These are phyloP conservation scores for Aspergillus egyptiacus DNA, from an alignment of 495 filamentous ascomycete genomes.

Conservation along the genomic window DNA sequence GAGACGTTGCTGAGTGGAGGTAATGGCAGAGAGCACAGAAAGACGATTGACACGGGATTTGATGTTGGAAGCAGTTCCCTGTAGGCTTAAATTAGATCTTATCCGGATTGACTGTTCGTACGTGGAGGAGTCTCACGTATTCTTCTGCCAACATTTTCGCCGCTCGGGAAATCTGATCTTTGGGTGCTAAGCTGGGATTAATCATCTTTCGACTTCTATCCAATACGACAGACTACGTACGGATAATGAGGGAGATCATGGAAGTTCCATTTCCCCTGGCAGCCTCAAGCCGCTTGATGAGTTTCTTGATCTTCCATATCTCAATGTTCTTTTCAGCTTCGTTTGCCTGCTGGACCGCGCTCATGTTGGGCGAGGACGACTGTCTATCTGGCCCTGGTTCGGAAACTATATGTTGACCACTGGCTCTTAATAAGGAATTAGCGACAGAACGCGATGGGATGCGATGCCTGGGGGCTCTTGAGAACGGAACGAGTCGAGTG, in stretches of 20 bases:
- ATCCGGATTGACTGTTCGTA: conserved; percentile 3
- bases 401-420: conserved; percentile 12
- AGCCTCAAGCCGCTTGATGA: conserved; percentile 91
- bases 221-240: conserved; percentile 47
- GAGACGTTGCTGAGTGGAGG: conserved; percentile 95
- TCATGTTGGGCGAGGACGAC: conserved; percentile 65
- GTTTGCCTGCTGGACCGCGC: conserved; percentile 76
- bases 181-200: conserved; percentile 59
- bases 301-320: conserved; percentile 90
- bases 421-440: neutral
- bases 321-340: conserved; percentile 97
- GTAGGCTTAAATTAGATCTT: neutral
- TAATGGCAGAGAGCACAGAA: conserved; percentile 95
- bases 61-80: conserved; percentile 98
- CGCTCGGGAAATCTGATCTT: conserved; percentile 93
- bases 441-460: neutral
- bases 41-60: conserved; percentile 98
- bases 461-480: too few species aligned
- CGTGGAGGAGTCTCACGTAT: conserved; percentile 59
- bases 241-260: conserved; percentile 99
- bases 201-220: conserved; percentile 5
- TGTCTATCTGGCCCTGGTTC: conserved; percentile 22
- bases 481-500: neutral
- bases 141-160: conserved; percentile 99
- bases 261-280: conserved; percentile 92